Evolutionary conservation across 108 stramenopile species (phyloP), one percentile per base, ranked within the genome.

Genomic region (Skeletonema marinoi): DNA sequence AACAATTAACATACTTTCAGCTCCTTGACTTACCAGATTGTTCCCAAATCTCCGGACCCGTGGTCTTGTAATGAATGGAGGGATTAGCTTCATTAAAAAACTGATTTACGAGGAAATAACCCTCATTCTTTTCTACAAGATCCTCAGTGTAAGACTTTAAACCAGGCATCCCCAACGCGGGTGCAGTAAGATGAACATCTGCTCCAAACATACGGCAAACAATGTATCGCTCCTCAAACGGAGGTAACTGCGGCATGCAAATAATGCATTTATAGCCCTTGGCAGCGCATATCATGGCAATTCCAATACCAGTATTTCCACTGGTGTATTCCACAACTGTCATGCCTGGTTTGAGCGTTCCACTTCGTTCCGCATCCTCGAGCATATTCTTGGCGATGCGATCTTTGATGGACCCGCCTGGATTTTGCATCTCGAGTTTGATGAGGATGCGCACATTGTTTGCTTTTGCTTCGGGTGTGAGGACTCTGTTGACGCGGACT

Each of bases 221-320:
- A 16, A 93, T 85, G 12, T 56, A 21, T 60, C 86, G 81, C 67
- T 96, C 95, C 71, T 94, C 94, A 36, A 65, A 67, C 32, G 91
- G 88, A 77, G 90, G 91, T 63, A 96, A 94, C 78, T 96, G 92
- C 14, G 96, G 94, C 66, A 97, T 68, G 36, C 85, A 86, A 74
- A 97, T 94, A 60, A 97, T 92, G 54, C 86, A 88, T 2, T 73
- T 71, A 60, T 90, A 93, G 1, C 93, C 93, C 69, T 91, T 90
- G 39, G 90, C 84, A 21, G 94, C 94, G 31, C 88, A 86, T 4
- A 87, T 75, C 80, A 88, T 84, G 48, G 88, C 85, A 2, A 94
- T 33, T 3, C 88, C 89, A 54, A 96, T 95, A 12, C 97, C 97
- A 1, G 96, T 96, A 68, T 95, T 96, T 11, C 97, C 97, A 9